Evolutionary conservation across 2,329 filamentous ascomycete genomes (phyloP).

Genomic region (Aspergillus sp.): DNA sequence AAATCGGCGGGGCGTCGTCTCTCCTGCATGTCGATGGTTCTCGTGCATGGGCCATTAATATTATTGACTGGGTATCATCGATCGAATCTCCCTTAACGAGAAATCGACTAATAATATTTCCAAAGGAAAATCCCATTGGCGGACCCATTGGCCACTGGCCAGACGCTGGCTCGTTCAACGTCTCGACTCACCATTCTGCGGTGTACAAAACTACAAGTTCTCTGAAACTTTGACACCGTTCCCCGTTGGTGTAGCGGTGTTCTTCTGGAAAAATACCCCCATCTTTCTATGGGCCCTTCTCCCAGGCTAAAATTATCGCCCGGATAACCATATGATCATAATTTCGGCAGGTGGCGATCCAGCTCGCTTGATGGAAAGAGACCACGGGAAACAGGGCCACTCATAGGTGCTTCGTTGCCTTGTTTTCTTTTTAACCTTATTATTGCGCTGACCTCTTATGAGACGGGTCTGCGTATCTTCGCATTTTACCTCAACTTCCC

Average conservation of each 20-base stretch:
- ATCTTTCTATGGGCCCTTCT: slow-evolving; percentile 1
- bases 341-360: slow-evolving; percentile 1
- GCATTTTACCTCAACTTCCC: neutral
- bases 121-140: slow-evolving; percentile 2
- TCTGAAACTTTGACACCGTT: neutral
- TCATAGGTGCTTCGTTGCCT: slow-evolving; percentile 4
- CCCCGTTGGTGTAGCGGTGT: neutral
- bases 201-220: too few relatives aligned
- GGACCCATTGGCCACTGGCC: slow-evolving; percentile 15
- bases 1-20: slow-evolving; percentile 23
- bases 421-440: slow-evolving; percentile 9
- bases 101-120: slow-evolving; percentile 14
- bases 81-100: slow-evolving; percentile 8
- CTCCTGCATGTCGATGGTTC: slow-evolving; percentile 25
- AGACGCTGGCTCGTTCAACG: slow-evolving; percentile 12
- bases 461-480: neutral
- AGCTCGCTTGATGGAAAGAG: neutral
- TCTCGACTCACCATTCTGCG: neutral
- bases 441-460: slow-evolving; percentile 4
- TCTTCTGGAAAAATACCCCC: neutral
- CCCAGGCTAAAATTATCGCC: neutral
- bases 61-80: slow-evolving; percentile 17
- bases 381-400: neutral
- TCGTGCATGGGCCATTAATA: slow-evolving; percentile 23
- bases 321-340: neutral